Conservation (phyloP, 352 stramenopile genomes). For the Phytophthora citrophthora region DNA sequence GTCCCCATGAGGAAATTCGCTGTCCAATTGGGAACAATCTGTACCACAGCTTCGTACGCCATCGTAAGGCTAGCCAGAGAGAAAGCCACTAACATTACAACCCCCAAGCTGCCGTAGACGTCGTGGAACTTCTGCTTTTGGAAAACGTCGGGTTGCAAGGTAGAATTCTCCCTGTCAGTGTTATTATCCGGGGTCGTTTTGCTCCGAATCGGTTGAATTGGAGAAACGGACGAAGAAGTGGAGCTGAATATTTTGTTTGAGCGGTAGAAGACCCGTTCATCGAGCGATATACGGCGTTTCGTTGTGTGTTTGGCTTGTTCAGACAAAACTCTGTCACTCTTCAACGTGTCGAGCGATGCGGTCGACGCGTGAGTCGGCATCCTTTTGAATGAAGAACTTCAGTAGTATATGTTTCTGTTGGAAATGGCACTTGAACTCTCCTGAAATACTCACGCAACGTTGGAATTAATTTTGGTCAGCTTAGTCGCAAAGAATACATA, state of each 20-base stretch:
- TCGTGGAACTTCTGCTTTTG: neutral
- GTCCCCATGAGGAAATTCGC: constrained; percentile 47
- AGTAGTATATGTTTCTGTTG: no score
- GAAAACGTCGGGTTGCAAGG: constrained; percentile 17
- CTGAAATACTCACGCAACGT: constrained; percentile 4
- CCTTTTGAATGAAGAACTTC: no score
- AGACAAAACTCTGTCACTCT: neutral
- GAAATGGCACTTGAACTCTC: neutral
- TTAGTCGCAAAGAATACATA: no score
- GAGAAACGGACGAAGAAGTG: neutral
- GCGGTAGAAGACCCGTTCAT: neutral
- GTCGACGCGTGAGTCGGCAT: no score
- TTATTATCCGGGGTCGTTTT: neutral
- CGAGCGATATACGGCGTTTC: neutral
- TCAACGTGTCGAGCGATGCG: no score
- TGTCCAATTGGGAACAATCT: constrained; percentile 42
- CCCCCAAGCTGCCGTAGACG: constrained; percentile 18
- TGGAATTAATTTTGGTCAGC: constrained; percentile 1
- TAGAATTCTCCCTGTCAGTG: constrained; percentile 33
- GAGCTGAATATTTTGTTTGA: neutral
- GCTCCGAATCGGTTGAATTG: neutral
- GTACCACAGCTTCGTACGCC: constrained; percentile 35
- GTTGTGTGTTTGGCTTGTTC: neutral
- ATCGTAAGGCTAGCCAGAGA: constrained; percentile 25
- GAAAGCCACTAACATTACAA: constrained; percentile 40